A percentile compares a stretch with the other conserved stretches of the same genome.
Conservation (phyloP, 331 rosid species). For the Erythrophleum ivorense region DNA sequence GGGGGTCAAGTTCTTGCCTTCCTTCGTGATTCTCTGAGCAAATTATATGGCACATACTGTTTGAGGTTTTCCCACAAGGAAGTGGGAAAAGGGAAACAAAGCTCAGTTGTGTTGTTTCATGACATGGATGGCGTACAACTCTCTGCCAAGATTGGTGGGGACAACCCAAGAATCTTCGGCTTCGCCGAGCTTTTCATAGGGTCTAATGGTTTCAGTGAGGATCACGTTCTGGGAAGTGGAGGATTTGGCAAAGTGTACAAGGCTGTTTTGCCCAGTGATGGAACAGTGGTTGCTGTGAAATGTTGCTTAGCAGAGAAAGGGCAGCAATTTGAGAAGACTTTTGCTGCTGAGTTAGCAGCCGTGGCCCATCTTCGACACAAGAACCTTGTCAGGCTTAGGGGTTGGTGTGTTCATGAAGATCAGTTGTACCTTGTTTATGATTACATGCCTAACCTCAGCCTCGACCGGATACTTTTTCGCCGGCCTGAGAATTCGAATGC, state of each 20-base stretch:
- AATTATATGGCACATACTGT: conserved; percentile 46
- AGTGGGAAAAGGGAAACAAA: conserved; percentile 29
- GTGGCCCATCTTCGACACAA: conserved; percentile 95
- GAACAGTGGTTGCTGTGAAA: conserved; percentile 84
- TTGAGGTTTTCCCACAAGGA: conserved; percentile 42
- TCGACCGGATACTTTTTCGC: conserved; percentile 75
- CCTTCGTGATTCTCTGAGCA: conserved; percentile 49
- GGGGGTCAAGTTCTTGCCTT: conserved; percentile 53
- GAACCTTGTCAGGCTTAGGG: conserved; percentile 88
- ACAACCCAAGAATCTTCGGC: conserved; percentile 83
- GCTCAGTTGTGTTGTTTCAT: conserved; percentile 48
- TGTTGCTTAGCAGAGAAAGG: conserved; percentile 85
- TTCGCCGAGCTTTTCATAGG: conserved; percentile 86
- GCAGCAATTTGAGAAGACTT: conserved; percentile 83
- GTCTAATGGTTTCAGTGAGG: conserved; percentile 75
- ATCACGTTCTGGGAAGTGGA: conserved; percentile 81
- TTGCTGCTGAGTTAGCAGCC: conserved; percentile 79
- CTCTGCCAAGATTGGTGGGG: conserved; percentile 60
- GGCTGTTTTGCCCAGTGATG: conserved; percentile 86
- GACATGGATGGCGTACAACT: conserved; percentile 82
- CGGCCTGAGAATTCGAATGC: conserved; percentile 48
- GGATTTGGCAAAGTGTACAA: conserved; percentile 84
- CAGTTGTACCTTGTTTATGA: conserved; percentile 75
- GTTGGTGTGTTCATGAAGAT: conserved; percentile 89
- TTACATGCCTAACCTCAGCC: conserved; percentile 92